Evolutionary conservation across 1,139 yeast genomes (phyloP), one percentile per base, ranked within the genome.

Genomic region (Candida sanyaensis): DNA sequence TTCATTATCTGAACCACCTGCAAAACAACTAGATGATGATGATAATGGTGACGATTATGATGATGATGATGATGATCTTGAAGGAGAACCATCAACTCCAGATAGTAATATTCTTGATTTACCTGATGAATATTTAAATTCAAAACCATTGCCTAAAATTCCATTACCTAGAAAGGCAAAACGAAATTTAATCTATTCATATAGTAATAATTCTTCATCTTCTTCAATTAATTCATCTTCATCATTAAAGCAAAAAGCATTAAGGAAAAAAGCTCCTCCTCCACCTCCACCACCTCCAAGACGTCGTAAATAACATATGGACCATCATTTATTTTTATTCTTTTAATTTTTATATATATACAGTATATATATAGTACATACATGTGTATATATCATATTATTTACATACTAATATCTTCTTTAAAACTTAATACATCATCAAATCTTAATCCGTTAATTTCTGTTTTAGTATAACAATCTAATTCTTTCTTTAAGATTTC

Each of bases 361-460:
- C n/a, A n/a, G n/a, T n/a, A n/a, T n/a, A n/a, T n/a, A n/a, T n/a
- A n/a, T n/a, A n/a, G n/a, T n/a, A n/a, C n/a, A n/a, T n/a, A n/a
- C n/a, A n/a, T n/a, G n/a, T n/a, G n/a, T n/a, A n/a, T n/a, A 17
- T 17, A 17, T 17, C 21, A 3, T 17, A 17, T 17, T 17, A 17
- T 17, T 37, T 47, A 51, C 56, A 52, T 80, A 53, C 83, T 84
- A 34, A 86, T 82, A 47, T 84, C 82, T 47, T 86, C 89, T 51
- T 83, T 84, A 61, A 90, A 89, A 46, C 83, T 78, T 55, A 90
- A 69, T 28, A 86, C 78, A 56, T 85, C 84, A 53, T 80, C 81
- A 50, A 78, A 81, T 51, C 92, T 75, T 37, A 84, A 64, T 5
- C 97, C 97, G 62, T 89, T 92, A 24, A 87, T 84, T 47, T 86